These are phyloP conservation scores for Dothidotthia symphoricarpi DNA, from an alignment of 2,329 filamentous ascomycete species.

Conservation along the genomic window DNA sequence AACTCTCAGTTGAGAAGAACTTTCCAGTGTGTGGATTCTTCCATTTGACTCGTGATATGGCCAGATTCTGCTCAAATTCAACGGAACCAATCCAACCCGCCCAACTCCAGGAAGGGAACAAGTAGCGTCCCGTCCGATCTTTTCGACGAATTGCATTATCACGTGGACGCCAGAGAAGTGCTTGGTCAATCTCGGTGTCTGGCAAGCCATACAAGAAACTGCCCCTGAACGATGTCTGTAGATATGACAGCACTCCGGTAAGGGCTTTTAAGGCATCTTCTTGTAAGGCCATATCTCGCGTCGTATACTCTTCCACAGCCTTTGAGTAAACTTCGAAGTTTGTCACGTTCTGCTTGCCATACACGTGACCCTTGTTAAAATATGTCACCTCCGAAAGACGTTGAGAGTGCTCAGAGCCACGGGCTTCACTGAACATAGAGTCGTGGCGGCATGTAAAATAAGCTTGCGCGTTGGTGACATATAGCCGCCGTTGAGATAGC, in stretches of 20 bases:
- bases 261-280: neutral
- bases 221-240: neutral
- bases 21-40: neutral
- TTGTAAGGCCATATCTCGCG: neutral
- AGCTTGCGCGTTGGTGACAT: neutral
- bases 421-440: neutral
- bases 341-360: neutral
- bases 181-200: conserved; percentile 1
- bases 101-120: conserved; percentile 4
- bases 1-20: too few relatives aligned
- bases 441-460: neutral
- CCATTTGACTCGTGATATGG: neutral
- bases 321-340: neutral
- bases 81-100: neutral
- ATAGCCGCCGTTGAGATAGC: neutral
- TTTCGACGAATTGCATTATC: neutral
- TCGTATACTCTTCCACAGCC: neutral
- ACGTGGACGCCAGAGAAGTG: neutral
- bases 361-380: neutral
- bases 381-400: too few relatives aligned
- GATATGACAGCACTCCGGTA: neutral
- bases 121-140: neutral
- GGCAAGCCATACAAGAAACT: conserved; percentile 1
- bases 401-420: neutral
- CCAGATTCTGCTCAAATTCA: neutral